Conservation (phyloP, 2,329 filamentous ascomycete genomes). For the Alternaria sp. region DNA sequence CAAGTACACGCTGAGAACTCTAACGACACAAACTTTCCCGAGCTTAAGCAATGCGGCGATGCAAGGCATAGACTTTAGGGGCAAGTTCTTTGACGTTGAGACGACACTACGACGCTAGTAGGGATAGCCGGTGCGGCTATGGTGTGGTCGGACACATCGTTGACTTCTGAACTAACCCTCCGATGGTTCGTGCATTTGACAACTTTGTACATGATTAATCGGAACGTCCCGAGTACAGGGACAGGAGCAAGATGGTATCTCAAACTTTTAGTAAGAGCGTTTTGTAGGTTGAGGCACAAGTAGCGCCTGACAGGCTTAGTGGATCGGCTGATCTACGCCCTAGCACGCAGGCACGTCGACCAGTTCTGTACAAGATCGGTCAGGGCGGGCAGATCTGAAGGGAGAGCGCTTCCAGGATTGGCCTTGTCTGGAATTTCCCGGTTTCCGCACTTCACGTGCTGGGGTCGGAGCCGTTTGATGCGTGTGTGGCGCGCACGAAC, state of each 20-base stretch:
- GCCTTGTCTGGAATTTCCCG: constrained; percentile 5
- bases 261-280: neutral
- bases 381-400: constrained; percentile 22
- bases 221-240: neutral
- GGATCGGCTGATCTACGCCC: constrained; percentile 8
- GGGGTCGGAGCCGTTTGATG: neutral
- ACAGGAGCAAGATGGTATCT: neutral
- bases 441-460: constrained; percentile 9
- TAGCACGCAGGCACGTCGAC: constrained; percentile 3
- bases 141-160: neutral
- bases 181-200: neutral
- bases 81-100: neutral
- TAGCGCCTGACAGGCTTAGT: constrained; percentile 3
- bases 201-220: neutral
- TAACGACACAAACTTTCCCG: neutral
- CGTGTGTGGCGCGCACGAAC: constrained; percentile 3
- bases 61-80: neutral
- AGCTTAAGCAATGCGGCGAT: neutral
- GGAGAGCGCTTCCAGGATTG: constrained; percentile 11
- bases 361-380: constrained; percentile 11
- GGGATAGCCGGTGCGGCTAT: neutral
- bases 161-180: neutral
- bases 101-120: neutral
- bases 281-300: constrained; percentile 8
- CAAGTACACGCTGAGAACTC: neutral